Evolutionary conservation across 2,329 filamentous ascomycete genomes (phyloP), one percentile per base, ranked within the genome.

Genomic region (Arthroderma uncinatum): DNA sequence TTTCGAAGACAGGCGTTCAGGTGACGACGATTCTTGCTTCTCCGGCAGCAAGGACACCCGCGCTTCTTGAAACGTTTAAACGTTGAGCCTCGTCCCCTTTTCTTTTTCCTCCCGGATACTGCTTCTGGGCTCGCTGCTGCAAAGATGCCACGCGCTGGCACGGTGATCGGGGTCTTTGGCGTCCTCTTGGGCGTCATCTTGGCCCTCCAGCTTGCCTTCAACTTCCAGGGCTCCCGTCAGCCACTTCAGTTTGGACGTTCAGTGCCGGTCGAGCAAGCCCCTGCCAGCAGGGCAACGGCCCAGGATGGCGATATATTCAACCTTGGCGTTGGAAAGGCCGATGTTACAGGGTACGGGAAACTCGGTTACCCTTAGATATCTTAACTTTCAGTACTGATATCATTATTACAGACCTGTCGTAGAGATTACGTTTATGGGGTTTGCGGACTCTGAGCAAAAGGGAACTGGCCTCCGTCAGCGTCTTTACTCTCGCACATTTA

Each of bases 401-500:
- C 16, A 28, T 44, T 10, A 12, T 23, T 44, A 10, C 60, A 82
- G 87, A 1, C 89, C 90, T 0, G 89, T 94, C 10, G 90, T 94
- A 21, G 89, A 96, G 70, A 81, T 96, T 67, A 90, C 89, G 65
- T 80, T 96, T 68, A 93, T 92, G 79, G 91, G 91, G 60, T 96
- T 96, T 75, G 92, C 92, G 33, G 87, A 91, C 70, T 76, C 85
- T n/a, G 81, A 81, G 42, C 92, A 97, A 73, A 74, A 86, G 30
- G 92, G 92, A 48, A 84, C 84, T 1, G 92, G 92, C 21, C 76
- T 97, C 54, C 84, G 91, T 53, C 92, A 97, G 73, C 82, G 92
- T 53, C 78, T 95, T 14, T 92, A 93, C 72, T 90, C 89, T 39
- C 84, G 92, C 54, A 86, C 92, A 33, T 97, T 97, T 72, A 90